Evolutionary conservation across 331 rosid genomes (phyloP).

Genomic region (Malus hybrid): DNA sequence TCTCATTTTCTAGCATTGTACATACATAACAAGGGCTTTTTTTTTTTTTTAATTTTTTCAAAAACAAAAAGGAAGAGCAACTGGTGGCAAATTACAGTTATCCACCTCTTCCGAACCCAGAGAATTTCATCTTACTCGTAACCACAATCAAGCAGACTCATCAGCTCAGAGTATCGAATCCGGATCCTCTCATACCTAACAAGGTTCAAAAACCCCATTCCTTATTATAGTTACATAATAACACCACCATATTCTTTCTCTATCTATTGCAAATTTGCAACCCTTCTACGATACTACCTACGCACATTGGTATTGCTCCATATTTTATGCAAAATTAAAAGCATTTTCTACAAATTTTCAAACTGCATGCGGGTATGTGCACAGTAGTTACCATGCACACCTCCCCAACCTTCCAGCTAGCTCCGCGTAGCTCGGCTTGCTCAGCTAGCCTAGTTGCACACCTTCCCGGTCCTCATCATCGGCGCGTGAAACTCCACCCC

Average conservation of each 20-base stretch:
- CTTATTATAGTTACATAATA: not conserved
- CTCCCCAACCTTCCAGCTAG: not conserved
- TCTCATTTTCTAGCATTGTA: not conserved
- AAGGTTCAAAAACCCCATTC: not conserved
- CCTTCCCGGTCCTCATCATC: conserved; percentile 35
- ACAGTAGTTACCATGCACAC: not conserved
- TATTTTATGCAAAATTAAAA: not conserved
- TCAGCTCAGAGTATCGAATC: accelerated
- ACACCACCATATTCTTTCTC: not conserved
- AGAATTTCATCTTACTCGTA: too few relatives aligned
- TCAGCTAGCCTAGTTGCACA: conserved; percentile 39
- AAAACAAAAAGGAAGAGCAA: too few relatives aligned
- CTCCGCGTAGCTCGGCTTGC: not conserved
- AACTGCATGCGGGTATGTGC: not conserved
- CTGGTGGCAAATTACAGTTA: accelerated
- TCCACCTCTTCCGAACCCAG: accelerated
- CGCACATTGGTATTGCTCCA: not conserved
- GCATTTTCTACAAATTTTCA: not conserved
- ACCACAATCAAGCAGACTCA: too few relatives aligned
- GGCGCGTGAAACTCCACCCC: conserved; percentile 33
- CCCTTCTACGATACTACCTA: not conserved
- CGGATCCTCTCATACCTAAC: too few relatives aligned
- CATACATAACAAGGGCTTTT: not conserved
- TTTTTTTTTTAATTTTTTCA: too few relatives aligned
- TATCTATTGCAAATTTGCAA: not conserved